phyloP scores from a whole-genome alignment of 164 flowering plant genomes.

The Dillenia turbinata region DNA sequence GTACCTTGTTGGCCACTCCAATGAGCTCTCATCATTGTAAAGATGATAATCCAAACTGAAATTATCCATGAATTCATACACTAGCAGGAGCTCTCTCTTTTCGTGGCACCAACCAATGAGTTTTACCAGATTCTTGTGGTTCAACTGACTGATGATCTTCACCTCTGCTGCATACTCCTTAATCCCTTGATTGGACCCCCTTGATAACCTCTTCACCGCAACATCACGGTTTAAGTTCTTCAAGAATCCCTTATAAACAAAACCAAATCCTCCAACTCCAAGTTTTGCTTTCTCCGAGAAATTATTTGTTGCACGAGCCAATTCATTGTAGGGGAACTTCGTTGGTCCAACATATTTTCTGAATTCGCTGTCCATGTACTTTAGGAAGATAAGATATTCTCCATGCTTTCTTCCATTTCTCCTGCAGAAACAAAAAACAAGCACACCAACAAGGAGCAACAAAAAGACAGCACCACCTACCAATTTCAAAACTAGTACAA shows the following conservation, averaged over 20 bases:
- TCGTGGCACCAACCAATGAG: conserved; percentile 35
- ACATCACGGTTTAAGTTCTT: conserved; percentile 2
- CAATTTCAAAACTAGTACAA: background rate
- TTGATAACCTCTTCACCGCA: conserved; percentile 25
- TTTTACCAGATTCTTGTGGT: conserved; percentile 32
- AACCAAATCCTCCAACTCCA: conserved; percentile 36
- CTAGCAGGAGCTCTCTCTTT: conserved; percentile 13
- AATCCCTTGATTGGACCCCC: conserved; percentile 22
- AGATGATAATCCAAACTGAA: conserved; percentile 26
- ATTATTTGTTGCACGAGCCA: conserved; percentile 17
- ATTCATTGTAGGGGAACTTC: conserved; percentile 19
- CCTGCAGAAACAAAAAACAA: background rate
- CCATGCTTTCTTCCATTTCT: background rate
- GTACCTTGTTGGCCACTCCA: conserved; percentile 23
- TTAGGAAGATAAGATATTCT: background rate
- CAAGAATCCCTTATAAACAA: conserved; percentile 27
- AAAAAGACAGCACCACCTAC: background rate
- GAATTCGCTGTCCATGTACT: conserved; percentile 8
- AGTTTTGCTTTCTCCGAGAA: conserved; percentile 20
- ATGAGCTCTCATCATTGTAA: background rate
- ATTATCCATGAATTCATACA: conserved; percentile 33
- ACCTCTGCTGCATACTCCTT: conserved; percentile 35
- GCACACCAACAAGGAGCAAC: background rate
- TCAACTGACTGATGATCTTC: conserved; percentile 22
- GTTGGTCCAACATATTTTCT: conserved; percentile 17